Evolutionary conservation across 2,329 filamentous ascomycete species (phyloP).

Genomic region (Fusarium luffae): DNA sequence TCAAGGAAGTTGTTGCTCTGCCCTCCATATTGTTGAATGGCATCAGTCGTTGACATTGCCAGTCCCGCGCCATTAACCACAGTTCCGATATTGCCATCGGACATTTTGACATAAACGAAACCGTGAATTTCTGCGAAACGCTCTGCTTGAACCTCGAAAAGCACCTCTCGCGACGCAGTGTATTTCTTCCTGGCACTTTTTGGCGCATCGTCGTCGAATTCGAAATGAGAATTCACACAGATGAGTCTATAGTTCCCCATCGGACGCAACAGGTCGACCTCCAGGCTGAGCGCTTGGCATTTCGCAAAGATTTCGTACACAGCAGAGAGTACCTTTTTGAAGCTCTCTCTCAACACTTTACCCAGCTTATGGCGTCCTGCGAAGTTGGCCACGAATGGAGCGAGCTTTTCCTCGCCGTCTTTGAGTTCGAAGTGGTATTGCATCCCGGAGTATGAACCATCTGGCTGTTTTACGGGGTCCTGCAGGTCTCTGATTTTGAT

Average conservation of each 20-base stretch:
- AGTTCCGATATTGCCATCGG: constrained; percentile 74
- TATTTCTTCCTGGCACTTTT: constrained; percentile 57
- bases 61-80: constrained; percentile 90
- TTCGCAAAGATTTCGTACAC: constrained; percentile 55
- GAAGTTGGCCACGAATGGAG: constrained; percentile 33
- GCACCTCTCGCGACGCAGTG: constrained; percentile 47
- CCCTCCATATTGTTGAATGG: constrained; percentile 74
- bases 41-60: constrained; percentile 91
- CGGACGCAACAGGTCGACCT: constrained; percentile 53
- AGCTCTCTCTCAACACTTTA: not conserved
- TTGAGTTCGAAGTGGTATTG: constrained; percentile 44
- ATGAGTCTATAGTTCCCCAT: constrained; percentile 44
- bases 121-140: constrained; percentile 65
- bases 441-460: constrained; percentile 4
- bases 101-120: constrained; percentile 79
- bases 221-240: constrained; percentile 54
- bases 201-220: constrained; percentile 60
- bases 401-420: not conserved
- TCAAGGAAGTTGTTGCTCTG: constrained; percentile 86
- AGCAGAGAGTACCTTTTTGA: constrained; percentile 37
- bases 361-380: not conserved
- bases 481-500: constrained; percentile 48
- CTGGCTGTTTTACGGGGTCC: constrained; percentile 6
- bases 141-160: constrained; percentile 50
- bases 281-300: constrained; percentile 60